Base-by-base conservation (phyloP, 495 filamentous ascomycete species). In the Elaphomyces granulatus region DNA sequence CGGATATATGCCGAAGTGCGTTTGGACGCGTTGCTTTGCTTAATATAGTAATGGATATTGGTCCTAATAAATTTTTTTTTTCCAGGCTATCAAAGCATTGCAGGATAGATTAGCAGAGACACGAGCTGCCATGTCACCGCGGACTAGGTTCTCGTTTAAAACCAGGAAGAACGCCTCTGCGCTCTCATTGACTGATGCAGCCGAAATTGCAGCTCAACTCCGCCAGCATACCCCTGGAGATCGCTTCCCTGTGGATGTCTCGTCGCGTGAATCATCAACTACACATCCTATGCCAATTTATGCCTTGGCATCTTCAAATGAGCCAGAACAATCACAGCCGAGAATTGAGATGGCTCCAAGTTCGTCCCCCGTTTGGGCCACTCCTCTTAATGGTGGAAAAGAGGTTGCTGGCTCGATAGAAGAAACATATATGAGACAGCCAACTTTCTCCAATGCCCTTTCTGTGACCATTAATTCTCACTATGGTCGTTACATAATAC, bases 101-200 rank as follows among this genome's bases (percentile, higher is more conserved):
- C 70, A 71, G 19, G 75, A 80, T 34, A 77, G 78, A 45, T 58
- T 87, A 15, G 63, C 72, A 21, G 66, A 72, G 35, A 68, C 63
- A 10, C 72, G 78, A 21, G 56, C 68, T 16, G 53, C 64, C 6
- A 66, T 78, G 36, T 67, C 71, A 2, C 81, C 82, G 10, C 74
- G 75, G 36, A 63, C 72, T 7, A 81, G 79, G 47, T 87, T 87
- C 57, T 65, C 73, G 36, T 87, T 87, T 61, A 84, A 80, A 49
- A 78, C 66, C 0, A 68, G 67, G 42, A 80, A 76, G 44, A 74
- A 74, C 42, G 41, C 58, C 6, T 72, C 70, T 20, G 69, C 68
- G 2, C 66, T 77, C 31, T 75, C 72, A 15, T 54, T 79, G 8
- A 60, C 59, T 0, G 74, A 77, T 41, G 74, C 69, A 12, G 68